Evolutionary conservation across 2,329 filamentous ascomycete genomes (phyloP).

Genomic region (Hypomyces perniciosus): DNA sequence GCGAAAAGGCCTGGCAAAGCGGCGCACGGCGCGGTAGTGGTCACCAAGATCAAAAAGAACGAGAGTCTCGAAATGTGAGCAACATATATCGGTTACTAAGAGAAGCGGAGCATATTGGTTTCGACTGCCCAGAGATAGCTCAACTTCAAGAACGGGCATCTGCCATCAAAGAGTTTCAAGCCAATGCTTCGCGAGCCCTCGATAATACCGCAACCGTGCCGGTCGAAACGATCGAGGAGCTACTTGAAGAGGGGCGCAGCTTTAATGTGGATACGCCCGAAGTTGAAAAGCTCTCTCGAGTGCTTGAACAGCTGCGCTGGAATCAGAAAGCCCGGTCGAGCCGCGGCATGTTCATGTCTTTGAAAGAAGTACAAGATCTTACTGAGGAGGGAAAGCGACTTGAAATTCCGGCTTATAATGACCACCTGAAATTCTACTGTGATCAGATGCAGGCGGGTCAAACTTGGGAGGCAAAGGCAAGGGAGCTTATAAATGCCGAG

Average conservation of each 20-base stretch:
- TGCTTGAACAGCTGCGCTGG: conserved; percentile 85
- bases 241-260: conserved; percentile 80
- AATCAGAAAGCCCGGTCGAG: conserved; percentile 66
- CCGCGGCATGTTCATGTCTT: conserved; percentile 59
- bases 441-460: conserved; percentile 72
- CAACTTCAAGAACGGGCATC: conserved; percentile 80
- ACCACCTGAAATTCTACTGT: conserved; percentile 68
- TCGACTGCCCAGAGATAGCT: conserved; percentile 86
- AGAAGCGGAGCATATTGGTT: conserved; percentile 80
- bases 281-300: conserved; percentile 71
- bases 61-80: conserved; percentile 79
- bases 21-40: conserved; percentile 56
- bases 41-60: conserved; percentile 66
- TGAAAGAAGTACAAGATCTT: conserved; percentile 73
- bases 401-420: conserved; percentile 72
- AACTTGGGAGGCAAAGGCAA: conserved; percentile 87
- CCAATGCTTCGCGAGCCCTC: conserved; percentile 65
- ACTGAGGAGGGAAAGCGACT: conserved; percentile 73
- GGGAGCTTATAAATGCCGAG: conserved; percentile 88
- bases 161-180: conserved; percentile 78
- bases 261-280: conserved; percentile 93
- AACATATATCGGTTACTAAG: conserved; percentile 81
- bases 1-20: conserved; percentile 78
- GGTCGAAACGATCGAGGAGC: conserved; percentile 74
- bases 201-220: conserved; percentile 58